Conservation (phyloP, 2,329 filamentous ascomycete genomes). For the Talaromyces sp. region DNA sequence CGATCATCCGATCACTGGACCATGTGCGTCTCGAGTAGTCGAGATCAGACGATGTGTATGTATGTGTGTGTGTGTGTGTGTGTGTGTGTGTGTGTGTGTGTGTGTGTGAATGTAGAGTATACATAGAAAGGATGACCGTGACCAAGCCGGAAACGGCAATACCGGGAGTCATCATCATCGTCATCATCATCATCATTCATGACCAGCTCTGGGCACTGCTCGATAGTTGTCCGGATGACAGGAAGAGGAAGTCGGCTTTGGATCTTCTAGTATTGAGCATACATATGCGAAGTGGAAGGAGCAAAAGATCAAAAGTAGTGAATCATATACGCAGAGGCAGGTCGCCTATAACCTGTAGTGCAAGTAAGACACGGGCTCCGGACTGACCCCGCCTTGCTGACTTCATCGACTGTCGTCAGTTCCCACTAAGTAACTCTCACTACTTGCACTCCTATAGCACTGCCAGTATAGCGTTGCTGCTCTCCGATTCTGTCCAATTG, state of each 20-base stretch:
- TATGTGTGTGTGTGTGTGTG: too few species aligned
- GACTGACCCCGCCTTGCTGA: constrained; percentile 16
- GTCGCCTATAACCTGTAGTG: not conserved
- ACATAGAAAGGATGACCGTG: not conserved
- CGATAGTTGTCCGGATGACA: not conserved
- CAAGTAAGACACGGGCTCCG: not conserved
- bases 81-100: too few species aligned
- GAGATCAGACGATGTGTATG: constrained; percentile 5
- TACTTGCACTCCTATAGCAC: not conserved
- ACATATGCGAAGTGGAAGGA: not conserved
- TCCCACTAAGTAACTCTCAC: too few species aligned
- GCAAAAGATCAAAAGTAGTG: not conserved
- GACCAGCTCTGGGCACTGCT: not conserved
- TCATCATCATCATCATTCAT: too few species aligned
- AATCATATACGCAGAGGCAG: not conserved
- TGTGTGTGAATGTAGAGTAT: too few species aligned
- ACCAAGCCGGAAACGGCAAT: not conserved
- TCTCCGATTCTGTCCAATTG: not conserved
- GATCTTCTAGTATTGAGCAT: not conserved
- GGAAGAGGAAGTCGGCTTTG: too few species aligned
- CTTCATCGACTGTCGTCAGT: constrained; percentile 18
- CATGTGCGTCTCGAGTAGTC: not conserved
- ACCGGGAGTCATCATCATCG: not conserved
- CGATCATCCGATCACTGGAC: not conserved
- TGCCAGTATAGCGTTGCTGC: not conserved